A percentile compares a stretch with the other conserved stretches of the same genome.
Evolutionary conservation across 2,329 filamentous ascomycete genomes (phyloP).

Genomic region (Aspergillus felis): DNA sequence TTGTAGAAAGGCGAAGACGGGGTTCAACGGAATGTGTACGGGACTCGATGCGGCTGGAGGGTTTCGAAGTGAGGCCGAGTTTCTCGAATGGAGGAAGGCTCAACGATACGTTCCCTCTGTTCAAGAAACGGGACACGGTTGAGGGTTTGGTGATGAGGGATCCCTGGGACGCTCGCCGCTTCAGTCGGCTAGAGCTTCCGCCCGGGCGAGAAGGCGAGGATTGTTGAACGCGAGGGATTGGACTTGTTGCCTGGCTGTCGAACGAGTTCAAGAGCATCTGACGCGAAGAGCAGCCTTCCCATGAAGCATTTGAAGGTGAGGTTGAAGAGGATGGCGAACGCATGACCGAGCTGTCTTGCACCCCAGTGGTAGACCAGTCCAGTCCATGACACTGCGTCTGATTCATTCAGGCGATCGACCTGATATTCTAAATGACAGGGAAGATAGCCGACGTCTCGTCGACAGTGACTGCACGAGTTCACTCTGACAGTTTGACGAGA

Average conservation of each 20-base stretch:
- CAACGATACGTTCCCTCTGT: slow-evolving; percentile 36
- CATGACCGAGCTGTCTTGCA: slow-evolving; percentile 27
- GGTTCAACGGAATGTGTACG: slow-evolving; percentile 26
- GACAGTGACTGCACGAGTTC: too few relatives aligned
- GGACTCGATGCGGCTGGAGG: slow-evolving; percentile 22
- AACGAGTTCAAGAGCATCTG: slow-evolving; percentile 11
- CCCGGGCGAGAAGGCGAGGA: slow-evolving; percentile 10
- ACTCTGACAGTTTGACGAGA: not conserved
- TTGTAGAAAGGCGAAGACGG: slow-evolving; percentile 32
- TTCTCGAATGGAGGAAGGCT: slow-evolving; percentile 53
- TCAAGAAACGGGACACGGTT: slow-evolving; percentile 32
- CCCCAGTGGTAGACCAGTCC: slow-evolving; percentile 20
- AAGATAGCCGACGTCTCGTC: too few relatives aligned
- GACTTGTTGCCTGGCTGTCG: slow-evolving; percentile 14
- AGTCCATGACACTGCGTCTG: slow-evolving; percentile 30
- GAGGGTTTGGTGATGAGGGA: slow-evolving; percentile 33
- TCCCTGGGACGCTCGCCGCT: slow-evolving; percentile 36
- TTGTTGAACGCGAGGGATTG: slow-evolving; percentile 18
- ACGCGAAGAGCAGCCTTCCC: slow-evolving; percentile 12
- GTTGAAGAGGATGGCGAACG: slow-evolving; percentile 21
- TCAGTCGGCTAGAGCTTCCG: slow-evolving; percentile 23
- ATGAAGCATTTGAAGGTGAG: slow-evolving; percentile 13
- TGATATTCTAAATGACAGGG: not conserved
- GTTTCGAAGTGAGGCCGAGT: slow-evolving; percentile 35
- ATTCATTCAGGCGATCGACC: slow-evolving; percentile 27